Conservation (phyloP, 148 eudicot genomes). For the Rhododendron williamsianum region DNA sequence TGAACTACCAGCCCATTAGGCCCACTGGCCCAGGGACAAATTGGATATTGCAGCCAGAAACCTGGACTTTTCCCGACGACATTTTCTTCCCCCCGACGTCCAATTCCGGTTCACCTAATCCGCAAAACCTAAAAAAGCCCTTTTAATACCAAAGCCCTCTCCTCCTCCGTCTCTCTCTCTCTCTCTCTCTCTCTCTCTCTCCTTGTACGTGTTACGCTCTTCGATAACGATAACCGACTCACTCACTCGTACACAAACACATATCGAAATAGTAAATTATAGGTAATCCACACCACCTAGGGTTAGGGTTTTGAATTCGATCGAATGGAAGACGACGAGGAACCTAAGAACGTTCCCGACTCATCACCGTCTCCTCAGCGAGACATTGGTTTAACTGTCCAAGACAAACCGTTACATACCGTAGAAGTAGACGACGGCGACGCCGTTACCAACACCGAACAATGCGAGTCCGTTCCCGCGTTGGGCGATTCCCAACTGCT, state of each 20-base stretch:
- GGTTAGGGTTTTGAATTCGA: conserved; percentile 17
- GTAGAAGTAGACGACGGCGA: not conserved
- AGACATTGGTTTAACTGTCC: not conserved
- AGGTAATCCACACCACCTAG: not conserved
- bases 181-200: not conserved
- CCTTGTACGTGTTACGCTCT: not conserved
- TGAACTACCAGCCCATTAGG: not conserved
- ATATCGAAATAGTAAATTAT: not conserved
- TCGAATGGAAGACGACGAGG: conserved; percentile 12
- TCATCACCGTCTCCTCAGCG: not conserved
- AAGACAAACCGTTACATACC: not conserved
- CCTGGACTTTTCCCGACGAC: not conserved
- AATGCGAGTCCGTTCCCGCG: not conserved
- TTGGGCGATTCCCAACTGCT: not conserved
- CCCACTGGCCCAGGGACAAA: not conserved
- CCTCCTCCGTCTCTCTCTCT: too few relatives aligned
- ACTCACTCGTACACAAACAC: not conserved
- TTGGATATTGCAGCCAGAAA: not conserved
- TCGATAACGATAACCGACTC: not conserved
- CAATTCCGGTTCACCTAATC: not conserved
- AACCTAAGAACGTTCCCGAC: not conserved
- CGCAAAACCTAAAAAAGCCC: not conserved
- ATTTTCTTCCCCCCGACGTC: not conserved
- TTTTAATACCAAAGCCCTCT: not conserved
- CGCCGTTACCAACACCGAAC: not conserved